A percentile compares a stretch with the other conserved stretches of the same genome.
Conservation (phyloP, 2,329 filamentous ascomycete species). For the Macroventuria anomochaeta region DNA sequence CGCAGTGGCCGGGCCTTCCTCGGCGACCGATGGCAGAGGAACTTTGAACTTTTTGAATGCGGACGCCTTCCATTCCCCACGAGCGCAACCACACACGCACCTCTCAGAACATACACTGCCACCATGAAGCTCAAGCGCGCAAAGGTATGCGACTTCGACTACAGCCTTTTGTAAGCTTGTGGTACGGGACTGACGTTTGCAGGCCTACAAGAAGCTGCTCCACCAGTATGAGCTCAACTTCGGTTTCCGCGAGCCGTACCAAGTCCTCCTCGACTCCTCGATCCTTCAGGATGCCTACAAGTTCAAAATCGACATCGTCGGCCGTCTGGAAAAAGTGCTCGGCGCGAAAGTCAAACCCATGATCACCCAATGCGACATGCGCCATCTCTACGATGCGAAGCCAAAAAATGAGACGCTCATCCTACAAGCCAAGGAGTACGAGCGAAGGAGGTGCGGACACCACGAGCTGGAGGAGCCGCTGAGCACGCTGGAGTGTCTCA, state of each 20-base stretch:
- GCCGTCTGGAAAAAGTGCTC: conserved; percentile 78
- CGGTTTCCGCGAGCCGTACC: conserved; percentile 92
- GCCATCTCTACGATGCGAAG: conserved; percentile 73
- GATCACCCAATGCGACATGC: conserved; percentile 82
- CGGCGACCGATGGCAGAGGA: neutral
- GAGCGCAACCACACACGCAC: conserved; percentile 1
- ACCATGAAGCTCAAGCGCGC: conserved; percentile 44
- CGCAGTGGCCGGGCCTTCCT: neutral
- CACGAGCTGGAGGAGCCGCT: conserved; percentile 76
- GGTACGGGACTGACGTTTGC: conserved; percentile 70
- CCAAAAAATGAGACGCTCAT: conserved; percentile 66
- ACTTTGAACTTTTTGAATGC: conserved; percentile 11
- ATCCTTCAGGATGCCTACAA: conserved; percentile 81
- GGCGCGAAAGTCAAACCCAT: conserved; percentile 86
- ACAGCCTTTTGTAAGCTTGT: neutral
- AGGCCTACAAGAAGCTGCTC: conserved; percentile 90
- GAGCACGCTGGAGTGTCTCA: conserved; percentile 71
- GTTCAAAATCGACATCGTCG: conserved; percentile 86
- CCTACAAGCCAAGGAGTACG: conserved; percentile 74
- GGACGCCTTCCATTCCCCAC: neutral
- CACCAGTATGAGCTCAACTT: conserved; percentile 87
- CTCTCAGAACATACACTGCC: conserved; percentile 14
- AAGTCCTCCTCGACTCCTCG: conserved; percentile 77
- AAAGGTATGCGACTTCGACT: conserved; percentile 26
- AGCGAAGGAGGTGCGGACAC: conserved; percentile 80